These are phyloP conservation scores for Pseudoneurospora amorphoporcata DNA, from an alignment of 495 filamentous ascomycete species.

Conservation along the genomic window DNA sequence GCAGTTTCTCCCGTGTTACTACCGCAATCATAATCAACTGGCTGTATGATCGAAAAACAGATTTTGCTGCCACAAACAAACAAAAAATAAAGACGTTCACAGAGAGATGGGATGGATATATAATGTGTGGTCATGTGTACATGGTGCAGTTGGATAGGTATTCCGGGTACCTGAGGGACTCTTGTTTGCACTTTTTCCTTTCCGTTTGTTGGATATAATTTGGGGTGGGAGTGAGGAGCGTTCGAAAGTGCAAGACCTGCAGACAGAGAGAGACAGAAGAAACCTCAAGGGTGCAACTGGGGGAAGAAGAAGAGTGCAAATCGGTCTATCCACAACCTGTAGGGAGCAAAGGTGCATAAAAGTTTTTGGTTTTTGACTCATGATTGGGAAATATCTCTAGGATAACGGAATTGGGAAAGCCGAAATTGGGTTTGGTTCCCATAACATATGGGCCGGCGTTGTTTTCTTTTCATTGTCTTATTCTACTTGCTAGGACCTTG, in stretches of 20 bases:
- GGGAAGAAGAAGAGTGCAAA: not conserved
- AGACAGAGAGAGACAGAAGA: not conserved
- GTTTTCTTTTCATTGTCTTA: not conserved
- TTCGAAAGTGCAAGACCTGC: not conserved
- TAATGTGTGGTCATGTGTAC: not conserved
- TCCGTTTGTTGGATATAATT: not conserved
- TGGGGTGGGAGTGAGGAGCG: not conserved
- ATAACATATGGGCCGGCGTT: not conserved
- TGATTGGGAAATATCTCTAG: not conserved
- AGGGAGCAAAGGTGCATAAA: not conserved
- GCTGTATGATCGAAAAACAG: constrained; percentile 27
- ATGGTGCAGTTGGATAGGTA: not conserved
- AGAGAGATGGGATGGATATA: not conserved
- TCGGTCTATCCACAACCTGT: not conserved
- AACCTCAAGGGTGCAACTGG: not conserved
- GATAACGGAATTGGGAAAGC: not conserved
- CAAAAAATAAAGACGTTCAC: not conserved
- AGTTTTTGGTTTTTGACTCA: not conserved
- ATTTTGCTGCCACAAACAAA: not conserved
- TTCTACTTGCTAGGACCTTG: not conserved
- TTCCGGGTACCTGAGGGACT: not conserved
- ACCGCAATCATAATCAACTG: constrained; percentile 36
- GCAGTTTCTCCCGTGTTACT: constrained; percentile 44
- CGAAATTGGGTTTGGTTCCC: not conserved
- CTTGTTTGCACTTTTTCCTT: not conserved